A percentile compares a stretch with the other conserved stretches of the same genome.
These are phyloP conservation scores for thale cress (Arabidopsis thaliana) DNA, from an alignment of 345 rosid genomes.

Conservation along the genomic window TAIR10.1 NC_003076.8:23631501-23632000, in stretches of 20 bases:
- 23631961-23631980: constrained; percentile 61
- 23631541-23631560: constrained; percentile 50
- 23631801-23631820: constrained; percentile 54
- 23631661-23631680: constrained; percentile 75
- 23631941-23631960: constrained; percentile 67
- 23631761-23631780: constrained; percentile 56
- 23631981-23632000: constrained; percentile 49
- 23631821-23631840: constrained; percentile 52
- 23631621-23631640: constrained; percentile 72
- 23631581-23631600: constrained; percentile 79
- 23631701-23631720: constrained; percentile 49
- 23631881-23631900: constrained; percentile 46
- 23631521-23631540: constrained; percentile 57
- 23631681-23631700: constrained; percentile 56
- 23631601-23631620: constrained; percentile 86
- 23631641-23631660: constrained; percentile 86
- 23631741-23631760: constrained; percentile 58
- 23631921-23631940: constrained; percentile 60
- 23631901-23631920: constrained; percentile 62
- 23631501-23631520: constrained; percentile 58
- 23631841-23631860: constrained; percentile 65
- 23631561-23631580: constrained; percentile 64
- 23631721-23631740: constrained; percentile 57
- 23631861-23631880: constrained; percentile 63
- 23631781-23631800: constrained; percentile 62